These are phyloP conservation scores for Coemansia sp. DNA, from an alignment of 192 early-diverging fungal species.

Conservation along the genomic window DNA sequence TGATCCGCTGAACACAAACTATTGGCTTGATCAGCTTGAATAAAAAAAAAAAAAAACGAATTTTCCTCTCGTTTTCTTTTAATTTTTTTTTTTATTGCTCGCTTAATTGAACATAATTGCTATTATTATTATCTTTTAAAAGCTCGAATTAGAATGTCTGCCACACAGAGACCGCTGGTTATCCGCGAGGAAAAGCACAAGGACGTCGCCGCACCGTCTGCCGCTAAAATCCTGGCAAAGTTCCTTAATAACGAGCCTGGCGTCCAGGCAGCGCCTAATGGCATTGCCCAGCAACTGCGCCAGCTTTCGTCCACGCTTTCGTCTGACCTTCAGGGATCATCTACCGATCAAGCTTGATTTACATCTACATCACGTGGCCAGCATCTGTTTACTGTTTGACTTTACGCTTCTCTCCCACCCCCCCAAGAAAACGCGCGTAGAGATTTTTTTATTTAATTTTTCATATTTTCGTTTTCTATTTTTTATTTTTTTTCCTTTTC, in stretches of 20 bases:
- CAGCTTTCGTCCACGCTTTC: slow-evolving; percentile 7
- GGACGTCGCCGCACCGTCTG: slow-evolving; percentile 4
- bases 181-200: slow-evolving; percentile 30
- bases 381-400: not conserved
- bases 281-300: slow-evolving; percentile 35
- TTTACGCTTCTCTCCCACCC: no score
- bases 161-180: slow-evolving; percentile 26
- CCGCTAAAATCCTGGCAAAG: slow-evolving; percentile 14
- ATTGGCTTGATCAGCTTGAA: no score
- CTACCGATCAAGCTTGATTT: not conserved
- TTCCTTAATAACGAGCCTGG: slow-evolving; percentile 37
- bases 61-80: not conserved
- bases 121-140: not conserved
- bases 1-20: no score
- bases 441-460: slow-evolving; percentile 2
- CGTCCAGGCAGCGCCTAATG: slow-evolving; percentile 33
- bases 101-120: not conserved
- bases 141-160: slow-evolving; percentile 8
- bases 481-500: not conserved
- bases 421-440: not conserved
- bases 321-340: not conserved
- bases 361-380: no score
- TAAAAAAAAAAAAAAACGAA: no score
- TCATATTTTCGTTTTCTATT: not conserved
- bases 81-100: not conserved